Evolutionary conservation across 805 yeast species (phyloP), one percentile per base, ranked within the genome.

Genomic region (Candida silvatica): DNA sequence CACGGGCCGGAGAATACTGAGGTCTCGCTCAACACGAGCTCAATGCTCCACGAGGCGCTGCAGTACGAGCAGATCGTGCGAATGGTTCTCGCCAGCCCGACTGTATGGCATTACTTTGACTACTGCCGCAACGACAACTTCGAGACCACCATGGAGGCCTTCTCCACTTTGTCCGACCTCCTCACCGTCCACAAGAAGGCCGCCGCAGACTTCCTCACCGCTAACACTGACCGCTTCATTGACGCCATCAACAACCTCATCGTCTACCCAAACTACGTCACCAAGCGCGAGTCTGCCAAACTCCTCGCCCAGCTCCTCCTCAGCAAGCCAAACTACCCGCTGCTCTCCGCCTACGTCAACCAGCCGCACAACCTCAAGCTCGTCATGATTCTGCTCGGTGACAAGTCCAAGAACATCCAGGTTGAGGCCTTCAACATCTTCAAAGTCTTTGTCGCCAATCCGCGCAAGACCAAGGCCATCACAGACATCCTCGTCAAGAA

Each of bases 371-470:
- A 87, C 54, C 63, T 92, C 49, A 92, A 90, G 56, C 60, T 87
- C 37, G 72, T 85, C 19, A 92, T 92, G 98, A 69, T 80, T 25
- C 59, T 87, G 41, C 62, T 92, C 43, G 79, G 92, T 39, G 97
- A 90, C 56, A 83, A 81, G 58, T 85, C 94, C 43, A 83, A 81
- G 51, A 88, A 88, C 56, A 69, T 92, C 39, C 96, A 88, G 54
- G 59, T 75, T 36, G 97, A 92, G 56, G 87, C 95, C 4, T 92
- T 92, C 52, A 88, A 92, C 45, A 80, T 90, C 26, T 90, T 92
- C 64, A 92, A 90, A 60, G 82, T 88, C 27, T 86, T 92, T 58
- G 87, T 87, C n/a, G 97, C 96, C 4, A 92, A 92, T 57, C 98
- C 98, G 4, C 77, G 80, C 43, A 88, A 88, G 55, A 68, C 86